Conservation (phyloP, 2,329 filamentous ascomycete genomes). For the Penicillium nordicum region DNA sequence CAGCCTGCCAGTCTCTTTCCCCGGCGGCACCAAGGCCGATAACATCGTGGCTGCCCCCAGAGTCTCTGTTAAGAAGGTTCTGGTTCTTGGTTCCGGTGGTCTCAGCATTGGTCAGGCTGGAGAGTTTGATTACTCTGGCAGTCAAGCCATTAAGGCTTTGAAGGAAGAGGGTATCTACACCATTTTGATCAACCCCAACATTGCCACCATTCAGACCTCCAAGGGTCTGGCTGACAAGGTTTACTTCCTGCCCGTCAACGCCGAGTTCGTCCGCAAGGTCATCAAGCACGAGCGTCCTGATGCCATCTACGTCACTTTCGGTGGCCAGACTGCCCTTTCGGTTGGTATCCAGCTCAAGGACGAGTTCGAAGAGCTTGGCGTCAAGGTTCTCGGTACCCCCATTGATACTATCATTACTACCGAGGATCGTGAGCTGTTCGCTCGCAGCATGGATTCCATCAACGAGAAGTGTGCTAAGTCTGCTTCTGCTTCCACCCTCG, state of each 20-base stretch:
- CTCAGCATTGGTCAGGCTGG: conserved; percentile 96
- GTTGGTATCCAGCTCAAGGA: conserved; percentile 98
- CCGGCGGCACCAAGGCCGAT: conserved; percentile 75
- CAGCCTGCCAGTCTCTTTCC: conserved; percentile 74
- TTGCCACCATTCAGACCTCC: conserved; percentile 97
- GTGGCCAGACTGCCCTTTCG: conserved; percentile 93
- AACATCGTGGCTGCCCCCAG: conserved; percentile 73
- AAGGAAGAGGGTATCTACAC: conserved; percentile 99
- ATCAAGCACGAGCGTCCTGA: conserved; percentile 92
- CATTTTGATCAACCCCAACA: conserved; percentile 97
- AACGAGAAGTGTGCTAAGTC: conserved; percentile 98
- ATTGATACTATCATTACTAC: conserved; percentile 99
- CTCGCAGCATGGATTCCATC: conserved; percentile 96
- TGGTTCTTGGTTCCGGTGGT: conserved; percentile 90
- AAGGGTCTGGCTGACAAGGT: conserved; percentile 98
- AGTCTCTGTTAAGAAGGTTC: conserved; percentile 86
- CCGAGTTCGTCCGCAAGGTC: conserved; percentile 96
- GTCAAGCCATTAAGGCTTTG: conserved; percentile 95
- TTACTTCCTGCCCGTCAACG: conserved; percentile 95
- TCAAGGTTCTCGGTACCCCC: conserved; percentile 91
- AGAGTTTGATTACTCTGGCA: conserved; percentile 98
- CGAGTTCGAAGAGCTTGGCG: conserved; percentile 87
- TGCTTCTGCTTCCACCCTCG: conserved; percentile 80
- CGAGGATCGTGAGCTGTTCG: conserved; percentile 95
- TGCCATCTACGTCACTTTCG: conserved; percentile 96